These are phyloP conservation scores for Saturnispora kantuleensis DNA, from an alignment of 805 yeast species.

Conservation along the genomic window DNA sequence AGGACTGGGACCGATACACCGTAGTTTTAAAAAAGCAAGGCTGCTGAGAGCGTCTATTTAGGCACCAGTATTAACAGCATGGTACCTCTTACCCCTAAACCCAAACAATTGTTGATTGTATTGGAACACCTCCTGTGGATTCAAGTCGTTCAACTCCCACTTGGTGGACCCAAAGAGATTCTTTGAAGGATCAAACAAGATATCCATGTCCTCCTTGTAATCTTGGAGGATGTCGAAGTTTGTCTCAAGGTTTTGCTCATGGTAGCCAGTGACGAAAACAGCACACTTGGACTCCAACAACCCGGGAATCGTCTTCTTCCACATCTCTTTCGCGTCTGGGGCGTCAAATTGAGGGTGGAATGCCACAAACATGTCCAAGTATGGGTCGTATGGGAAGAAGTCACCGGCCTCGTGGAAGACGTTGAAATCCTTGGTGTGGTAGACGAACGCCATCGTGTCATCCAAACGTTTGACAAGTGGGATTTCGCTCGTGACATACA, in stretches of 20 bases:
- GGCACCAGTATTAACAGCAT: slow-evolving; percentile 44
- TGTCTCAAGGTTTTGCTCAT: slow-evolving; percentile 55
- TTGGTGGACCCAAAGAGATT: slow-evolving; percentile 80
- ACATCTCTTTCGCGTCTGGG: slow-evolving; percentile 64
- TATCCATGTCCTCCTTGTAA: slow-evolving; percentile 69
- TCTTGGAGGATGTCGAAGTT: slow-evolving; percentile 68
- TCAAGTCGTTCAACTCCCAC: slow-evolving; percentile 86
- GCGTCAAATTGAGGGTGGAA: slow-evolving; percentile 95
- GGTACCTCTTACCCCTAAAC: slow-evolving; percentile 93
- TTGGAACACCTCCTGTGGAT: slow-evolving; percentile 91
- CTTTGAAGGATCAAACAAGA: slow-evolving; percentile 60
- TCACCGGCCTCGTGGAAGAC: slow-evolving; percentile 86
- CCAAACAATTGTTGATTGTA: slow-evolving; percentile 86
- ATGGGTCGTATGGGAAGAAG: slow-evolving; percentile 97
- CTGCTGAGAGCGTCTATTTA: background rate
- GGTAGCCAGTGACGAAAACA: slow-evolving; percentile 82
- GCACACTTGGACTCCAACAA: slow-evolving; percentile 90
- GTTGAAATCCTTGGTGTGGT: slow-evolving; percentile 88
- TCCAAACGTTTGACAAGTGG: slow-evolving; percentile 71
- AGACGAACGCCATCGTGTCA: slow-evolving; percentile 59
- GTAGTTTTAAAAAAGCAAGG: background rate
- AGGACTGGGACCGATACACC: too few relatives aligned
- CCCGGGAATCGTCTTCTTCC: slow-evolving; percentile 82
- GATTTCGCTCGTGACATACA: slow-evolving; percentile 46
- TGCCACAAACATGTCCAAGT: slow-evolving; percentile 80